phyloP scores from a whole-genome alignment of 306 rosid species.

The Ammopiptanthus mongolicus region DNA sequence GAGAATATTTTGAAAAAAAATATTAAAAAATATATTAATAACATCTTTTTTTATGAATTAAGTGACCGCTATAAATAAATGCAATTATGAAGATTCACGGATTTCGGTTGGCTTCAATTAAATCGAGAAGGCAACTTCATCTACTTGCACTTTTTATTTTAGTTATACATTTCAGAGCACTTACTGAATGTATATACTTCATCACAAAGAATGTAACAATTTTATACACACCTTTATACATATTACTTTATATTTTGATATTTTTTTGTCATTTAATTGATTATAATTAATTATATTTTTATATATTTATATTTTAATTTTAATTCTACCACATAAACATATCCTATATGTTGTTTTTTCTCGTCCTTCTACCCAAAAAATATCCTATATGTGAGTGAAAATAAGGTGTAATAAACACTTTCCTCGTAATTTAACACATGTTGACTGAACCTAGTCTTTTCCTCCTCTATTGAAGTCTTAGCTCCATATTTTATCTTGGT shows the following conservation, averaged over 20 bases:
- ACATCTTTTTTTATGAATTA: background rate
- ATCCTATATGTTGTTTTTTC: no score
- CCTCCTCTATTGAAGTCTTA: background rate
- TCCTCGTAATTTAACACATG: background rate
- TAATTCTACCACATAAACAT: no score
- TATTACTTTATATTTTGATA: no score
- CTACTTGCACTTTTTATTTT: background rate
- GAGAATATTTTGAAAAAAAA: no score
- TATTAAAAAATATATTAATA: no score
- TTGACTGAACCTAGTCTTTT: background rate
- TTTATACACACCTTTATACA: no score
- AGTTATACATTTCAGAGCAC: background rate
- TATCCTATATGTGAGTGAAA: no score
- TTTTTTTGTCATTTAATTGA: no score
- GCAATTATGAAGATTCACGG: slow-evolving; percentile 6
- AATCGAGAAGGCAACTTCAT: background rate
- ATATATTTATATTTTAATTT: no score
- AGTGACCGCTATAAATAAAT: background rate
- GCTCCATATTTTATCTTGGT: background rate
- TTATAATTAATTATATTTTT: no score
- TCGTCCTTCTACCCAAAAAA: no score
- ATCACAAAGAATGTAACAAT: background rate
- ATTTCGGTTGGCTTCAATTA: background rate
- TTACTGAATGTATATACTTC: background rate
- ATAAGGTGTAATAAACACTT: no score